Evolutionary conservation across 1,139 yeast species (phyloP).

Genomic region (Geotrichum restrictum): DNA sequence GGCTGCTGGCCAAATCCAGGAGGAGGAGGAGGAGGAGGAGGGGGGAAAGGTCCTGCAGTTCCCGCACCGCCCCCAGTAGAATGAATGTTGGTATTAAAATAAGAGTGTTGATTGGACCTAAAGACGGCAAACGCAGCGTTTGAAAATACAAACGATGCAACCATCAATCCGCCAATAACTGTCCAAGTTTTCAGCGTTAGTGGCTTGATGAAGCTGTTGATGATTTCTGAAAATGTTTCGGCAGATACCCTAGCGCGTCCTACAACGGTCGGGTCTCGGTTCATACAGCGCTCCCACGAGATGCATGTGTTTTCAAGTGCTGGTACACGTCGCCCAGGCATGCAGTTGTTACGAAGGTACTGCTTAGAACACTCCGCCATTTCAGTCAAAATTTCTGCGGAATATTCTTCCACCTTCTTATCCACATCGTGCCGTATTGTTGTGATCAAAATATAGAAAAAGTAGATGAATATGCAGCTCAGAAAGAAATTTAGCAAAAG

Average conservation of each 20-base stretch:
- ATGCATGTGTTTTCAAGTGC: conserved; percentile 71
- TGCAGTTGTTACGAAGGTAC: conserved; percentile 69
- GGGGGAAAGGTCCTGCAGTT: neutral
- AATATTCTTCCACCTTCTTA: conserved; percentile 60
- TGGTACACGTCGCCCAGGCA: conserved; percentile 52
- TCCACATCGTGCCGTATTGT: conserved; percentile 70
- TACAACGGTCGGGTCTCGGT: conserved; percentile 73
- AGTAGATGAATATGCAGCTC: conserved; percentile 51
- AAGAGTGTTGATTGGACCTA: conserved; percentile 9
- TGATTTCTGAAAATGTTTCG: conserved; percentile 74
- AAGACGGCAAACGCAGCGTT: conserved; percentile 15
- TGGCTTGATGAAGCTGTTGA: conserved; percentile 71
- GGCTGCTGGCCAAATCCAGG: conserved; percentile 1
- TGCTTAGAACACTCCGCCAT: conserved; percentile 68
- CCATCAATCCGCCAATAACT: conserved; percentile 46
- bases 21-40: conserved; percentile 10
- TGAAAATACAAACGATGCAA: conserved; percentile 22
- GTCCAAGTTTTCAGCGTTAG: conserved; percentile 71
- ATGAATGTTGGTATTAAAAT: neutral
- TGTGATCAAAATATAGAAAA: conserved; percentile 52
- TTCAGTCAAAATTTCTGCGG: conserved; percentile 58
- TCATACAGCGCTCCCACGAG: conserved; percentile 81
- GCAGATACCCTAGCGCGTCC: conserved; percentile 76
- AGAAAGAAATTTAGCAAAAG: conserved; percentile 60
- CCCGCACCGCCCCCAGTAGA: neutral